These are phyloP conservation scores for Cymbopogon flexuosus DNA, from an alignment of 202 grass and related monocot species.

Conservation along the genomic window DNA sequence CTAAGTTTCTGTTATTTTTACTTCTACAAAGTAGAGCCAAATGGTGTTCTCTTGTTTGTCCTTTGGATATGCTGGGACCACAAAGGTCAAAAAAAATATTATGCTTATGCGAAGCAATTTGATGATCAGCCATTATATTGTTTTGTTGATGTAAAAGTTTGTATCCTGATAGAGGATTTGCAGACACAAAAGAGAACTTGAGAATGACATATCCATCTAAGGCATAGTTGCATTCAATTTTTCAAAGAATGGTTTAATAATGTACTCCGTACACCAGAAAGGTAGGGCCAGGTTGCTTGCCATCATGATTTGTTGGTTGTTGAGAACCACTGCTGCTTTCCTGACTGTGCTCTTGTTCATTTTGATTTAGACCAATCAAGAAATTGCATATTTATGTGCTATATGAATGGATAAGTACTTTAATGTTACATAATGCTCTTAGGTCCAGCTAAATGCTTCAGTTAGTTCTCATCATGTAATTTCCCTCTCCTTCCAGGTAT, in stretches of 20 bases:
- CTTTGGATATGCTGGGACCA: background rate
- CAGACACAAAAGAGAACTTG: background rate
- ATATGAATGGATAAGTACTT: background rate
- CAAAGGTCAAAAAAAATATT: background rate
- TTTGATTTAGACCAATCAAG: background rate
- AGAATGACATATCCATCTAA: background rate
- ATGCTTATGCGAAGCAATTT: background rate
- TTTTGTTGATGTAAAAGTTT: background rate
- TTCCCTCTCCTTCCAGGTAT: conserved; percentile 45
- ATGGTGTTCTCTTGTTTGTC: background rate
- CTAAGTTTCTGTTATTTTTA: conserved; percentile 7
- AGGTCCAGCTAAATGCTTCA: conserved; percentile 12
- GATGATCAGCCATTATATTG: background rate
- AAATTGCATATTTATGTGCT: background rate
- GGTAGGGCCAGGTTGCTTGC: background rate
- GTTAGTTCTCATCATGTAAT: conserved; percentile 14
- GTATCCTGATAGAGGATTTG: background rate
- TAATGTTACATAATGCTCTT: background rate
- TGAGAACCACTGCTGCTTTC: background rate
- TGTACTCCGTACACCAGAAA: background rate
- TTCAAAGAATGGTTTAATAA: background rate
- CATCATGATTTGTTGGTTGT: background rate
- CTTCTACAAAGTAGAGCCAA: background rate
- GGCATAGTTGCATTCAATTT: background rate
- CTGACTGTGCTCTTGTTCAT: background rate